Conservation (phyloP, 164 flowering plant species). For the Hamamelis virginiana region DNA sequence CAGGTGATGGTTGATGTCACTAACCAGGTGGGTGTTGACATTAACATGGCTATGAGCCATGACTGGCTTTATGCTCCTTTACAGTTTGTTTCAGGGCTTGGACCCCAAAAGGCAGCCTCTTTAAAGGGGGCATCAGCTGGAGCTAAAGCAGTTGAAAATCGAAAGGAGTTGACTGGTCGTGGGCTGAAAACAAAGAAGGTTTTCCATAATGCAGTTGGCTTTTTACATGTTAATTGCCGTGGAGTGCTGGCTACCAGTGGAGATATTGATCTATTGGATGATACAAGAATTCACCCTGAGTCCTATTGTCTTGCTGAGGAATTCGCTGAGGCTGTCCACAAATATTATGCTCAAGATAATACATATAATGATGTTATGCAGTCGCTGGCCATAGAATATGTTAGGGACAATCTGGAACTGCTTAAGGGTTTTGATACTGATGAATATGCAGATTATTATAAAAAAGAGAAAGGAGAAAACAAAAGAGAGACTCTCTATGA, state of each 20-base stretch:
- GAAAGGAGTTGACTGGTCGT: slow-evolving; percentile 70
- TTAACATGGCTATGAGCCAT: slow-evolving; percentile 85
- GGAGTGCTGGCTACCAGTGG: slow-evolving; percentile 77
- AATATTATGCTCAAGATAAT: slow-evolving; percentile 46
- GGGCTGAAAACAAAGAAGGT: slow-evolving; percentile 73
- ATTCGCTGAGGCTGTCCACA: slow-evolving; percentile 78
- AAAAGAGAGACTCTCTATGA: slow-evolving; percentile 67
- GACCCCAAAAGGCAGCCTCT: slow-evolving; percentile 91
- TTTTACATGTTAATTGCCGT: slow-evolving; percentile 85
- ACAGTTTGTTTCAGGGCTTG: slow-evolving; percentile 91
- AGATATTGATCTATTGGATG: slow-evolving; percentile 89
- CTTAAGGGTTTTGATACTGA: slow-evolving; percentile 50
- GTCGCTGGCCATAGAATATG: slow-evolving; percentile 90
- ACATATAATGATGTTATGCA: slow-evolving; percentile 71
- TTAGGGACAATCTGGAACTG: slow-evolving; percentile 62
- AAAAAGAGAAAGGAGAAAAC: slow-evolving; percentile 20
- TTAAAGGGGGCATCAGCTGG: slow-evolving; percentile 77
- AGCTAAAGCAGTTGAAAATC: slow-evolving; percentile 62
- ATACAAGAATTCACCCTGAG: slow-evolving; percentile 95
- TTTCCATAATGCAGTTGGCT: slow-evolving; percentile 86
- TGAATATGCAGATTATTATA: slow-evolving; percentile 44
- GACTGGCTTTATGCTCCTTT: slow-evolving; percentile 94
- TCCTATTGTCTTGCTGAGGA: slow-evolving; percentile 84
- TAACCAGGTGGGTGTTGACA: slow-evolving; percentile 91
- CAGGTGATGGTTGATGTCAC: slow-evolving; percentile 94